Evolutionary conservation across 345 rosid genomes (phyloP), one percentile per base, ranked within the genome.

Genomic region (Populus nigra): DNA sequence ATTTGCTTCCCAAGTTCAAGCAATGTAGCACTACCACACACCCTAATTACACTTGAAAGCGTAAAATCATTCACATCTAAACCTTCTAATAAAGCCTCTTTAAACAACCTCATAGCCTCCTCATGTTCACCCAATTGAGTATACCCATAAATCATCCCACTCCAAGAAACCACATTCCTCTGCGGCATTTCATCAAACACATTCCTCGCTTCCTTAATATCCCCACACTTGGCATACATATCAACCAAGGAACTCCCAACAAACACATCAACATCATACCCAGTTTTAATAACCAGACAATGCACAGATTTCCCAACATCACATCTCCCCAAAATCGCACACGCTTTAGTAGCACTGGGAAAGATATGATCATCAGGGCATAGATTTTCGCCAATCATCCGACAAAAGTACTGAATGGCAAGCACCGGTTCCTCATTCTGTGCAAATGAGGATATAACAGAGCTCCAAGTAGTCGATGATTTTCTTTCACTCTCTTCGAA

Each of bases 111-210:
- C 73, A 95, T 73, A 71, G 94, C 93, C 82, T 95, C 91, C 81
- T 88, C 92, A 66, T 87, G 79, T 75, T 88, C 93, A 76, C 93
- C 94, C 80, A 87, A 47, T 62, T 91, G 99, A 33, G 94, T 74
- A 81, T 91, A 91, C 80, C 96, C 98, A 78, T 85, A 87, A 55
- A 95, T 93, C 98, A 95, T 88, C 71, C 97, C 97, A 71, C 93
- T 95, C 98, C 98, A 95, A 67, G 98, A 91, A 65, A 94, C 98
- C 16, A 93, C 93, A 73, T 94, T 94, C 78, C 87, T 86, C 0
- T 83, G 83, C 41, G 98, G 94, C 98, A 94, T 94, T 90, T 87
- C 89, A 75, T 91, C 95, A 66, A 94, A 94, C 88, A 88, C 17
- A 53, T 78, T 85, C 90, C 97, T 86, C 17, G 95, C 97, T 75